A percentile compares a stretch with the other conserved stretches of the same genome.
Conservation (phyloP, 202 grass and related monocot species). For the Digitaria exilis region DNA sequence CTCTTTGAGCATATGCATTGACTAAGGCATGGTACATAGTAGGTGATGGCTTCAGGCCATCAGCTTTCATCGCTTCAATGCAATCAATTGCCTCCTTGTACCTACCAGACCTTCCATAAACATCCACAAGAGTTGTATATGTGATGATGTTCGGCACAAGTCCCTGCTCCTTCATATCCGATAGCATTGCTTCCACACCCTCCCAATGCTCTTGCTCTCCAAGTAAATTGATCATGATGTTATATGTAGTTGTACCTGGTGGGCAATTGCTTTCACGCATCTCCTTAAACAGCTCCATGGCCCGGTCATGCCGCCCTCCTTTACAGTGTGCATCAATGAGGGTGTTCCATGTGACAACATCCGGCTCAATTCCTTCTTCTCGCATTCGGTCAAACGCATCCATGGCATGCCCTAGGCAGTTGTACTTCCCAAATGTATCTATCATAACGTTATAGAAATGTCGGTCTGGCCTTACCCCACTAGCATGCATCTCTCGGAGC, state of each 20-base stretch:
- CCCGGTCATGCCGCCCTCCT: slow-evolving; percentile 68
- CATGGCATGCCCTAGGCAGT: slow-evolving; percentile 83
- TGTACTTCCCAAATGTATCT: slow-evolving; percentile 89
- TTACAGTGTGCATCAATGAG: slow-evolving; percentile 73
- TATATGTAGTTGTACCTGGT: slow-evolving; percentile 76
- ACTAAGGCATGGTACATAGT: slow-evolving; percentile 96
- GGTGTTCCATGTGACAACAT: slow-evolving; percentile 92
- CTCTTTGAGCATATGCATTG: slow-evolving; percentile 91
- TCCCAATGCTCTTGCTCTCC: slow-evolving; percentile 65
- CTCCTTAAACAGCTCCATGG: slow-evolving; percentile 79
- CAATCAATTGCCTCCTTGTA: slow-evolving; percentile 86
- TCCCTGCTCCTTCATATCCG: slow-evolving; percentile 72
- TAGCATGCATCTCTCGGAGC: slow-evolving; percentile 79
- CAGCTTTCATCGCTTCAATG: slow-evolving; percentile 81
- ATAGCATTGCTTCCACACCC: slow-evolving; percentile 68
- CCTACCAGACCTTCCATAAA: slow-evolving; percentile 82
- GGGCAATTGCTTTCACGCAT: slow-evolving; percentile 72
- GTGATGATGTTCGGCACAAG: slow-evolving; percentile 81
- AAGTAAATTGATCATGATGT: slow-evolving; percentile 89
- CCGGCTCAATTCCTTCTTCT: slow-evolving; percentile 70
- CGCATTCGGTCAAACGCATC: slow-evolving; percentile 86
- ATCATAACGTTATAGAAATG: slow-evolving; percentile 99
- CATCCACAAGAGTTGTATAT: slow-evolving; percentile 91
- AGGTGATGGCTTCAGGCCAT: slow-evolving; percentile 64
- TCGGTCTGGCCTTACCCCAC: slow-evolving; percentile 69